Base-by-base conservation (phyloP, 805 yeast species). In the Yarrowia keelungensis region DNA sequence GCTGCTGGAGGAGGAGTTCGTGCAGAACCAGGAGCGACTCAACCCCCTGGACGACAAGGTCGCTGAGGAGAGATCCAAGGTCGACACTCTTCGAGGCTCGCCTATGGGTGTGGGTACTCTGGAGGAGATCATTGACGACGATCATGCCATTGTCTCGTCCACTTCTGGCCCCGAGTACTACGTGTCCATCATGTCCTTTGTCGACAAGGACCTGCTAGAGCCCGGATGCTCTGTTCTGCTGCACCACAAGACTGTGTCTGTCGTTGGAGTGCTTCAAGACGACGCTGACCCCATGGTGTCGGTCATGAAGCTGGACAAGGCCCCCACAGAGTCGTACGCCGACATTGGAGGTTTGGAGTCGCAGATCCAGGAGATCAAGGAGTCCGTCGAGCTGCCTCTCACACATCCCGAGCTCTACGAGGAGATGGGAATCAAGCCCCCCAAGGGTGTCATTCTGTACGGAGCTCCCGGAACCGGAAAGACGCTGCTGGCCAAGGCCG, bases 381-480 rank as follows among this genome's bases (percentile, higher is more conserved):
- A 94, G 80, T 91, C 97, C 8, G 98, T 94, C 15, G 98, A 94
- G 79, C 84, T 94, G 74, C 98, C 98, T 12, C 83, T 93, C 71
- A 92, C 97, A 14, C 98, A 94, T 79, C 98, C 98, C 0, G 98
- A 94, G 79, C 82, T 94, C 74, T 94, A 93, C 79, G 97, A 95
- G 81, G 98, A 93, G 79, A 93, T 94, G 98, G 98, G 98, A 75
- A 94, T 94, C 75, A 92, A 93, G 76, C 98, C 98, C 12, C 98
- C 98, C 67, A 94, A 94, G 81, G 98, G 98, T 81, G 98, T 94
- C 66, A 93, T 94, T 74, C 83, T 94, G 69, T 94, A 94, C 77
- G 98, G 98, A 76, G 96, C 98, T 0, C 98, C 98, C 43, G 98
- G 98, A 79, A 94, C 98, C 3, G 98, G 98, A 74, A 94, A 94